These are phyloP conservation scores for Verticillium klebahnii DNA, from an alignment of 2,329 filamentous ascomycete genomes.

Conservation along the genomic window DNA sequence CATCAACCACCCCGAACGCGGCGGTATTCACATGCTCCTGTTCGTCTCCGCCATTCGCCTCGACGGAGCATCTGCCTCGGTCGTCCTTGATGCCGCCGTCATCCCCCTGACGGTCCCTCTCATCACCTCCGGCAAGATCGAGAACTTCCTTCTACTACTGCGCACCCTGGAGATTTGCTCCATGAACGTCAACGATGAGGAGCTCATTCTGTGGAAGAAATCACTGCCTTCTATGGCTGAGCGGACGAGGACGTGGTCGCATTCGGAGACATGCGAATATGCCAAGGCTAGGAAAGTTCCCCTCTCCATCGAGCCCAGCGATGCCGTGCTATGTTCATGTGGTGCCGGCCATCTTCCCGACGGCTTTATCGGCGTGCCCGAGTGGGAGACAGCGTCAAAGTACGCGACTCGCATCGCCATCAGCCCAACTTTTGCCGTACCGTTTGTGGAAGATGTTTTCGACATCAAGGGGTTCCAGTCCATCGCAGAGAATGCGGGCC, in stretches of 20 bases:
- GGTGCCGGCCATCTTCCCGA: slow-evolving; percentile 37
- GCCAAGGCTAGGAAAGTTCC: slow-evolving; percentile 28
- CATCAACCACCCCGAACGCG: slow-evolving; percentile 28
- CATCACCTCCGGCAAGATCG: slow-evolving; percentile 24
- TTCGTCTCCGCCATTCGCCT: slow-evolving; percentile 39
- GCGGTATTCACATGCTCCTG: slow-evolving; percentile 34
- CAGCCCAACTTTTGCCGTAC: slow-evolving; percentile 46
- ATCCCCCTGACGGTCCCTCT: slow-evolving; percentile 35
- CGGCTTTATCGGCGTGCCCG: slow-evolving; percentile 32
- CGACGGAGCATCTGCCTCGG: slow-evolving; percentile 34
- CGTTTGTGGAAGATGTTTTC: slow-evolving; percentile 35
- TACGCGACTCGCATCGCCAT: slow-evolving; percentile 52
- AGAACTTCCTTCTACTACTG: slow-evolving; percentile 32
- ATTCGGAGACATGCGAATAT: slow-evolving; percentile 39
- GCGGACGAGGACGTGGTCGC: slow-evolving; percentile 43
- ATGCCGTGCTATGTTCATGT: slow-evolving; percentile 39
- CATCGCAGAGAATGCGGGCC: slow-evolving; percentile 1
- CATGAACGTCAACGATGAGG: slow-evolving; percentile 44
- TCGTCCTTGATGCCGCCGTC: slow-evolving; percentile 42
- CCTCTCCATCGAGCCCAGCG: slow-evolving; percentile 27
- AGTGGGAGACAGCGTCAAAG: slow-evolving; percentile 35
- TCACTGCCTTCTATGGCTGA: slow-evolving; percentile 38
- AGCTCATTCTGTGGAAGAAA: slow-evolving; percentile 50
- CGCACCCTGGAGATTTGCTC: slow-evolving; percentile 29
- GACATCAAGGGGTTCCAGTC: slow-evolving; percentile 14